Evolutionary conservation across 1,284 basidiomycete species (phyloP), one percentile per base, ranked within the genome.

Genomic region (Phellinidium pouzarii): DNA sequence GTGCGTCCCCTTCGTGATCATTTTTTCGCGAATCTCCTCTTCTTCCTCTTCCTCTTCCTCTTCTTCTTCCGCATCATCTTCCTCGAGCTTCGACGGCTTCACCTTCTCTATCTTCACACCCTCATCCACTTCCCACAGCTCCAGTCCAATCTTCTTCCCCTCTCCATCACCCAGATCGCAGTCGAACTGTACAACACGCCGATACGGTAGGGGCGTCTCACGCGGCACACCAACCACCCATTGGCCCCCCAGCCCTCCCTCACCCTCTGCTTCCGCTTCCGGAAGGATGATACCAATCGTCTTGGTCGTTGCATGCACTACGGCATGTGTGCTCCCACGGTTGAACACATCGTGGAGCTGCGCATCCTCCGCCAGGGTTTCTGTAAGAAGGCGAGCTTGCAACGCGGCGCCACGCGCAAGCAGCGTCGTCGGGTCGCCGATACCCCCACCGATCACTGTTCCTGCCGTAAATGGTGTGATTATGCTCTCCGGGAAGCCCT

Each of bases 61-160:
- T 38, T 78, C 78, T 37, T 79, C 79, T 37, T 73, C 75, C 37
- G 77, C 79, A 8, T 77, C 77, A 9, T 76, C 73, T 12, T 71
- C 68, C 27, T 77, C 75, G n/a, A 70, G 54, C 55, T 72, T 75
- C 1, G 74, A 71, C 1, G 71, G 72, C 49, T 76, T 75, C 22
- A 80, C 72, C 61, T 79, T 83, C 59, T 92, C 87, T 19, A 91
- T 72, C 62, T 87, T 84, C 63, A 97, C 77, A 11, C 79, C 79
- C 61, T 92, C 85, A 58, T 82, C 80, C 43, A 87, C 90, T 68
- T 98, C 91, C 84, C 90, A 94, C 40, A 98, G 71, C 68, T 94
- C 91, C 57, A 95, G 77, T 12, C 79, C 82, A 44, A 92, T 71
- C 55, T 69, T 71, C 59, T 73, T 75, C 48, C 65, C 46, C 6